Evolutionary conservation across 176 grass and related monocot species (phyloP), one percentile per base, ranked within the genome.

Genomic region (Raddia guianensis): DNA sequence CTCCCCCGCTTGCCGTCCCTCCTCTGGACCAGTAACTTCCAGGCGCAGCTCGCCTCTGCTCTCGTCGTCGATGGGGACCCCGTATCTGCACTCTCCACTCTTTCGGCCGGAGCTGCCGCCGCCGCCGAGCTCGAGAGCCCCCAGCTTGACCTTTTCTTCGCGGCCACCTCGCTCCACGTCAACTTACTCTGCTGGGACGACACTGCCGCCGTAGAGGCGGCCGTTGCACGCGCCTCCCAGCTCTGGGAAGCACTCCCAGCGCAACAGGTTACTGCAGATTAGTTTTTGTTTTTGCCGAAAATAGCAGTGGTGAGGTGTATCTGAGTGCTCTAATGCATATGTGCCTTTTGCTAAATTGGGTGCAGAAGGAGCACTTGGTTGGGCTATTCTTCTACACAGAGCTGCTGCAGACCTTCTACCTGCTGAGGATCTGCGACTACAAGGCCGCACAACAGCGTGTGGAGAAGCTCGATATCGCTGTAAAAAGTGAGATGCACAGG

Each of bases 101-200:
- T 98, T 0, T 83, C 76, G 10, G 63, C 66, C 14, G 90, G 88
- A 35, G 76, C 76, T 20, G 68, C 83, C 21, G 90, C 96, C 2
- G 96, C 96, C 16, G 20, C 86, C 3, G 90, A 92, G 33, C 90
- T 90, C n/a, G 45, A 73, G 37, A 88, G 76, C 52, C 86, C 90
- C 20, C 90, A 98, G 84, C 90, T 98, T 21, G 85, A 94, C 92
- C 88, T 98, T 60, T 98, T 98, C 84, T 98, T 98, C 27, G 92
- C 96, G 0, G 92, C 92, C 40, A 91, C 96, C 55, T 57, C 65
- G 4, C 76, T 98, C 57, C 96, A 98, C 78, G 84, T 93, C n/a
- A 84, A 89, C 53, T 75, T 95, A 27, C 90, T 98, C 51, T 89
- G 90, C 86, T 98, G 90, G 95, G 92, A 94, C 60, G 92, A 98